Conservation (phyloP, 1,284 basidiomycete species). For the Ceratobasidium sp. region DNA sequence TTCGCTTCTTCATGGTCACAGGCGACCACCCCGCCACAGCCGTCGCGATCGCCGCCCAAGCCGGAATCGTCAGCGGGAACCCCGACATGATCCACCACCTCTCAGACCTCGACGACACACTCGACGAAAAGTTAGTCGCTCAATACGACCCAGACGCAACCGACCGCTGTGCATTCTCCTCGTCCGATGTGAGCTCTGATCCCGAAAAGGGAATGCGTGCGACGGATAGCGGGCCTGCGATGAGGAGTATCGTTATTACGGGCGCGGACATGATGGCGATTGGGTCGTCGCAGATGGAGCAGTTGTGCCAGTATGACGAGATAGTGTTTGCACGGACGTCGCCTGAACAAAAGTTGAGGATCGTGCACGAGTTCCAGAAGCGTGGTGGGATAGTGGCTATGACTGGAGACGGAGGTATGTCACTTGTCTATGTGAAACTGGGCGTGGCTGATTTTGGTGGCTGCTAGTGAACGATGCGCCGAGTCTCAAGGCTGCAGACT, state of each 20-base stretch:
- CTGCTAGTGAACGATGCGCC: conserved; percentile 62
- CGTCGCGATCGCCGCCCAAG: conserved; percentile 59
- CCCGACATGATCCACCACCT: conserved; percentile 54
- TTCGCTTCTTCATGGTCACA: conserved; percentile 76
- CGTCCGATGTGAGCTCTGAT: conserved; percentile 24
- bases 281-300: conserved; percentile 65
- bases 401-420: conserved; percentile 73
- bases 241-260: conserved; percentile 58
- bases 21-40: conserved; percentile 64
- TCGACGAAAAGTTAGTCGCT: conserved; percentile 45
- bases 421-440: conserved; percentile 58
- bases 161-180: neutral
- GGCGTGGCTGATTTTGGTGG: neutral
- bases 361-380: conserved; percentile 75
- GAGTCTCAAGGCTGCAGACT: conserved; percentile 64
- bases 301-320: conserved; percentile 59
- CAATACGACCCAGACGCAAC: conserved; percentile 38
- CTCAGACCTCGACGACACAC: conserved; percentile 53
- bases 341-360: conserved; percentile 76
- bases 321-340: conserved; percentile 78
- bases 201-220: conserved; percentile 3
- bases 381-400: conserved; percentile 73
- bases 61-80: conserved; percentile 63
- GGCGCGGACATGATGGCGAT: conserved; percentile 72
- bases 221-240: neutral